Evolutionary conservation across 352 stramenopile genomes (phyloP), one percentile per base, ranked within the genome.

Genomic region (Globisporangium paddicum): DNA sequence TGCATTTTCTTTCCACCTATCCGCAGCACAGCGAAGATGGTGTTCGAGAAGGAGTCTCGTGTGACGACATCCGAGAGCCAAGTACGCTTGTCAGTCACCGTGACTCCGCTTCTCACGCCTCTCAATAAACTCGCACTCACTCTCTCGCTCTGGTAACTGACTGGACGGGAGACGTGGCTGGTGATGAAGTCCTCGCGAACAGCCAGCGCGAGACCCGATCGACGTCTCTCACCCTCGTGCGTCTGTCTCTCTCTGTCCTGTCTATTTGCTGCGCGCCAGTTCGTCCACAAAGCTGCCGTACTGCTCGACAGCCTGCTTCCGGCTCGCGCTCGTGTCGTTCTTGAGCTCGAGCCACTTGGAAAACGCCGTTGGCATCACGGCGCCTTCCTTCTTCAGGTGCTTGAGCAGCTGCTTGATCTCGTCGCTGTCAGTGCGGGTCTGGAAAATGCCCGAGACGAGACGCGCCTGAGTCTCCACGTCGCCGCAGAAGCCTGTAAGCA

Each of bases 281-380:
- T 85, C 75, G 59, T 87, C 78, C 75, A 90, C 68, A 66, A 90
- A 89, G 69, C 79, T 68, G 52, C 80, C 77, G 49, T 92, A 71
- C 55, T 85, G 76, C 26, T 73, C 74, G 45, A 88, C 55, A 55
- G 83, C 80, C 28, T 78, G 74, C 74, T 87, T 87, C 66, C 82
- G 83, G 71, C 64, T 71, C 52, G 78, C 72, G 72, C 77, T 90
- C 77, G 81, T 81, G 71, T 92, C 80, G 60, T 77, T 73, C 69
- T 87, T 86, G 44, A 89, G 64, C 50, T 89, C 80, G 16, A 87
- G 72, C 84, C 84, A 94, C 60, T 81, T 87, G 68, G 32, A 68
- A 26, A 89, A 79, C 30, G 82, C 77, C 3, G 68, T 68, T 2
- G 66, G 66, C 38, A 77, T 67, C 58, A 88, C 56, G 1, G 71